Evolutionary conservation across 768 basidiomycete genomes (phyloP).

Genomic region (Auriscalpium orientale): DNA sequence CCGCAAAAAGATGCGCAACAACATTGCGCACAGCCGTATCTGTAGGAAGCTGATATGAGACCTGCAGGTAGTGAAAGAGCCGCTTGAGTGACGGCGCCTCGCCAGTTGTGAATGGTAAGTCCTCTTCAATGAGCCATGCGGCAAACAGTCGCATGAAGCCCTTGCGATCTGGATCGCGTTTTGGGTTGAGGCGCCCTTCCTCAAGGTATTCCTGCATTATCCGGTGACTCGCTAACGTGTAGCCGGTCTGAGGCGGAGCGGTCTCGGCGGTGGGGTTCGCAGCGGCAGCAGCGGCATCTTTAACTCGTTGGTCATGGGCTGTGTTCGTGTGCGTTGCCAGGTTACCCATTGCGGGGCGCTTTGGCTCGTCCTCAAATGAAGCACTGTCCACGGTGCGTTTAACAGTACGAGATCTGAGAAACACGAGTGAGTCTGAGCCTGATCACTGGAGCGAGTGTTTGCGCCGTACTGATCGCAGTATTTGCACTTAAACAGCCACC

Average conservation of each 20-base stretch:
- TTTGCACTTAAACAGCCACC: not conserved
- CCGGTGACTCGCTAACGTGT: not conserved
- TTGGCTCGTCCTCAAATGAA: not conserved
- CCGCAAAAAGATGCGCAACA: conserved; percentile 1
- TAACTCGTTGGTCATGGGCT: not conserved
- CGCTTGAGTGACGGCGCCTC: conserved; percentile 11
- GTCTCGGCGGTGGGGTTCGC: not conserved
- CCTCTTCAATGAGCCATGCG: conserved; percentile 20
- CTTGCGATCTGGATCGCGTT: not conserved
- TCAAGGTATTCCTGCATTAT: not conserved
- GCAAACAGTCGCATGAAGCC: not conserved
- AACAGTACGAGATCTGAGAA: not conserved
- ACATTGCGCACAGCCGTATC: conserved; percentile 23
- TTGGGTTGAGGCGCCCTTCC: not conserved
- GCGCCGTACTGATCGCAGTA: not conserved
- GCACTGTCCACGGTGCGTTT: not conserved
- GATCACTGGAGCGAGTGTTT: not conserved
- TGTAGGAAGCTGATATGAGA: conserved; percentile 15
- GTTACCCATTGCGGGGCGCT: not conserved
- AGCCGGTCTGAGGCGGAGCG: not conserved
- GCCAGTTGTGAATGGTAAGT: conserved; percentile 19
- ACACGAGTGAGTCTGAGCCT: not conserved
- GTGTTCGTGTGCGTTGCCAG: not conserved
- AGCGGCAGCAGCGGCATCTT: not conserved
- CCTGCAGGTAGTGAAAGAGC: conserved; percentile 12